Percentiles rank a stretch among this genome's conserved stretches.
phyloP scores from a whole-genome alignment of 305 asterid genomes.

The Fraxinus paxiana region DNA sequence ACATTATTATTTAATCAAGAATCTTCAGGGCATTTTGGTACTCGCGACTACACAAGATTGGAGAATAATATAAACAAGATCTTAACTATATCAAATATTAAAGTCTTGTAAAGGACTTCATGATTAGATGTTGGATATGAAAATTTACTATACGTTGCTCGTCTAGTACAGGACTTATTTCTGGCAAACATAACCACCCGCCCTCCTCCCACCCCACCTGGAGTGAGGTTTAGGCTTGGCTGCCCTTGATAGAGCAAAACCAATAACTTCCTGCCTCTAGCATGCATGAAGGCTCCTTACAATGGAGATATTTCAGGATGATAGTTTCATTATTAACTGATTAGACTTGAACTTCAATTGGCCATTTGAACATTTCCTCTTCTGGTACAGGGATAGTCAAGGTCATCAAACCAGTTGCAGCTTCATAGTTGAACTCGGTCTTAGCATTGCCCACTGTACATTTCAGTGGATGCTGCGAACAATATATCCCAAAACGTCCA shows the following conservation, averaged over 20 bases:
- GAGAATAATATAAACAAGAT: neutral
- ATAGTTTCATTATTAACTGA: constrained; percentile 17
- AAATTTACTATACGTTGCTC: neutral
- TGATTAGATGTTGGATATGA: neutral
- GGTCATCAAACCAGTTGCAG: constrained; percentile 46
- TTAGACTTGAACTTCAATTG: constrained; percentile 50
- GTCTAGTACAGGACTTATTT: neutral
- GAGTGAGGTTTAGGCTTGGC: neutral
- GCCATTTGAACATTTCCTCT: constrained; percentile 67
- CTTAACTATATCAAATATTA: neutral
- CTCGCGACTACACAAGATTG: neutral
- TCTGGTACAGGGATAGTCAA: constrained; percentile 51
- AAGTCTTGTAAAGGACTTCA: neutral
- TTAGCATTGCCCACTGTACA: constrained; percentile 47
- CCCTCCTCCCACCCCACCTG: neutral
- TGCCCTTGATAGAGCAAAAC: neutral
- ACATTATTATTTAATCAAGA: neutral
- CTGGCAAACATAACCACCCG: neutral
- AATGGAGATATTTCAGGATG: neutral
- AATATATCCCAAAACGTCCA: constrained; percentile 71
- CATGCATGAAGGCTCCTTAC: neutral
- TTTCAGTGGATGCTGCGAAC: constrained; percentile 56
- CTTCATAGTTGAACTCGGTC: constrained; percentile 44
- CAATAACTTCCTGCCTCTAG: neutral
- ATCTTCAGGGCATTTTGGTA: neutral